Conservation (phyloP, 129 eudicot genomes). For the Kitagawia praeruptora region DNA sequence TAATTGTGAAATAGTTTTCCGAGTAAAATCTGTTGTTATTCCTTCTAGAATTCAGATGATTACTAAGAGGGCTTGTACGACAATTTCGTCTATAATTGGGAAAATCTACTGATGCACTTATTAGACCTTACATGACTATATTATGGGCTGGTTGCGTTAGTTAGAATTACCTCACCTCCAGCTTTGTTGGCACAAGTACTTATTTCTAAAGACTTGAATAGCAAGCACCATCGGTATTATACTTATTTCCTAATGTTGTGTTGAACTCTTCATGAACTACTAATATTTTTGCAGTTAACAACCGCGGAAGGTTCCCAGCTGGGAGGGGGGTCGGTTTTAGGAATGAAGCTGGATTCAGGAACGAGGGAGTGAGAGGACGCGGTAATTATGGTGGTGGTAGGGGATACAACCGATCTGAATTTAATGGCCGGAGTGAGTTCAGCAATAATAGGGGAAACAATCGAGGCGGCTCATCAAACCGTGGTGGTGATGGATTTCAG, state of each 20-base stretch:
- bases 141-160: not conserved
- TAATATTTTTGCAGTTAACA: conserved; percentile 32
- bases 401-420: conserved; percentile 53
- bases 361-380: conserved; percentile 70
- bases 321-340: conserved; percentile 44
- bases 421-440: conserved; percentile 43
- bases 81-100: not conserved
- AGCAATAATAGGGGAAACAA: conserved; percentile 41
- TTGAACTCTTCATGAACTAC: not conserved
- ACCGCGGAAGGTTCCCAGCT: conserved; percentile 51
- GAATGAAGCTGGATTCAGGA: conserved; percentile 38
- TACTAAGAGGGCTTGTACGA: not conserved
- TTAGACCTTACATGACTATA: not conserved
- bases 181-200: not conserved
- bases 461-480: conserved; percentile 27
- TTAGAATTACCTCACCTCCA: not conserved
- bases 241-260: not conserved
- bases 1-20: not conserved
- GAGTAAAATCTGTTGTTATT: not conserved
- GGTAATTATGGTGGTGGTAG: conserved; percentile 62
- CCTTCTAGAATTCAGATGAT: not conserved
- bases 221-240: not conserved
- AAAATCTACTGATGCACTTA: not conserved
- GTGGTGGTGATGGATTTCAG: conserved; percentile 55
- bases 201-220: not conserved